phyloP scores from a whole-genome alignment of 1,284 basidiomycete species.

The Wolfiporia cocos region DNA sequence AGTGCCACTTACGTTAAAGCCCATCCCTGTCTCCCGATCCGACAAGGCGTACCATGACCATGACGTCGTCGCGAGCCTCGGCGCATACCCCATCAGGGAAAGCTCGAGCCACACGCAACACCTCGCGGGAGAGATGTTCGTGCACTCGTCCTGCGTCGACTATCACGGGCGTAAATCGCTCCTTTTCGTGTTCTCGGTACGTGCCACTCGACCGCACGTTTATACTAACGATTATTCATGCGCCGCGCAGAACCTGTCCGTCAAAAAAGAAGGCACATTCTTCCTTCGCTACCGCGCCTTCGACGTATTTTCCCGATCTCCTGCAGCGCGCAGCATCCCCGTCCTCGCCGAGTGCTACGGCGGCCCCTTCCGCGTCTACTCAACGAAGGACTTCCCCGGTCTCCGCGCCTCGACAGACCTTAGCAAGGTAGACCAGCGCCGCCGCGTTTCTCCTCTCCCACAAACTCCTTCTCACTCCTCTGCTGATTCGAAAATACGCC shows the following conservation, averaged over 20 bases:
- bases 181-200: constrained; percentile 67
- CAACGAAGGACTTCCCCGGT: constrained; percentile 77
- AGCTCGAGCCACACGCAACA: constrained; percentile 45
- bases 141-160: no score
- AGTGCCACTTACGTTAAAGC: no score
- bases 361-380: constrained; percentile 63
- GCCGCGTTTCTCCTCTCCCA: no score
- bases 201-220: no score
- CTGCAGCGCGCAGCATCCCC: constrained; percentile 29
- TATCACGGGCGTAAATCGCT: no score
- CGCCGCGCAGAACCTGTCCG: constrained; percentile 19
- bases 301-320: constrained; percentile 16
- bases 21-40: no score
- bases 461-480: not conserved
- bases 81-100: constrained; percentile 38
- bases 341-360: constrained; percentile 71
- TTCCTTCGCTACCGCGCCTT: constrained; percentile 21
- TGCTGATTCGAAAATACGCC: not conserved
- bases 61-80: constrained; percentile 35
- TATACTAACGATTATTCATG: no score
- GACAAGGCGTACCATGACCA: constrained; percentile 12
- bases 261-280: constrained; percentile 21
- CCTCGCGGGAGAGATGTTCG: constrained; percentile 58
- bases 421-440: no score
- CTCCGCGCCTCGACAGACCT: constrained; percentile 66